These are phyloP conservation scores for Microascus cirrosus DNA, from an alignment of 2,329 filamentous ascomycete species.

Conservation along the genomic window DNA sequence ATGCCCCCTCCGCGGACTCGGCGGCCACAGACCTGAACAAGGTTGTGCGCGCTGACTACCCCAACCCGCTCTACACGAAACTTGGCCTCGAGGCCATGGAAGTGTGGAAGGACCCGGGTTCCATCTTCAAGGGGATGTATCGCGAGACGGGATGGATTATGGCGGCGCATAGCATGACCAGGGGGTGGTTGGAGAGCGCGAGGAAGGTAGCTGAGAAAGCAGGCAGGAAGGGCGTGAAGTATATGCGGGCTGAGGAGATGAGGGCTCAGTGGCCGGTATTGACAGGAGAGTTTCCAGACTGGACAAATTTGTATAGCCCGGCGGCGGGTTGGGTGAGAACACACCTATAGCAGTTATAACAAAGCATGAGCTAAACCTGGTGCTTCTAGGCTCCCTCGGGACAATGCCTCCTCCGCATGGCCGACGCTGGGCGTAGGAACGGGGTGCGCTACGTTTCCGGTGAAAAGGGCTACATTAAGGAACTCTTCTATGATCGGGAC, in stretches of 20 bases:
- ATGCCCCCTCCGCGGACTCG: conserved; percentile 49
- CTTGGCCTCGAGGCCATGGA: conserved; percentile 61
- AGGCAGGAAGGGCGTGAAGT: conserved; percentile 13
- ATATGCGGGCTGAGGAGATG: conserved; percentile 14
- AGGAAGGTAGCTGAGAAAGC: conserved; percentile 12
- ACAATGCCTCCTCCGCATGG: conserved; percentile 19
- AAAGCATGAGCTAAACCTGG: neutral
- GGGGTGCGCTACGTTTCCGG: conserved; percentile 18
- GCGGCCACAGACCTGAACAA: conserved; percentile 52
- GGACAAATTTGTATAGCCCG: conserved; percentile 12
- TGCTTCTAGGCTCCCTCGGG: conserved; percentile 4
- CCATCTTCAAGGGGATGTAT: conserved; percentile 18
- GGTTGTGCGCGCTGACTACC: conserved; percentile 67
- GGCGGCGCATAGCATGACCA: conserved; percentile 12
- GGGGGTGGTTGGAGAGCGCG: conserved; percentile 17
- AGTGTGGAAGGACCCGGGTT: conserved; percentile 40
- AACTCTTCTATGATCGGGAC: conserved; percentile 13
- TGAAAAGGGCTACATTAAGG: conserved; percentile 2
- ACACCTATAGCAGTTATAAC: neutral
- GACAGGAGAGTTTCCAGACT: conserved; percentile 9
- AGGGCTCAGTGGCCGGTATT: conserved; percentile 16
- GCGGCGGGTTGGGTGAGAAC: conserved; percentile 18
- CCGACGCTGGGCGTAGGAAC: conserved; percentile 12
- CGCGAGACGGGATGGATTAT: conserved; percentile 18
- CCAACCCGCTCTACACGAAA: conserved; percentile 62